A percentile compares a stretch with the other conserved stretches of the same genome.
These are phyloP conservation scores for Boletus speciosus DNA, from an alignment of 768 basidiomycete genomes.

Conservation along the genomic window DNA sequence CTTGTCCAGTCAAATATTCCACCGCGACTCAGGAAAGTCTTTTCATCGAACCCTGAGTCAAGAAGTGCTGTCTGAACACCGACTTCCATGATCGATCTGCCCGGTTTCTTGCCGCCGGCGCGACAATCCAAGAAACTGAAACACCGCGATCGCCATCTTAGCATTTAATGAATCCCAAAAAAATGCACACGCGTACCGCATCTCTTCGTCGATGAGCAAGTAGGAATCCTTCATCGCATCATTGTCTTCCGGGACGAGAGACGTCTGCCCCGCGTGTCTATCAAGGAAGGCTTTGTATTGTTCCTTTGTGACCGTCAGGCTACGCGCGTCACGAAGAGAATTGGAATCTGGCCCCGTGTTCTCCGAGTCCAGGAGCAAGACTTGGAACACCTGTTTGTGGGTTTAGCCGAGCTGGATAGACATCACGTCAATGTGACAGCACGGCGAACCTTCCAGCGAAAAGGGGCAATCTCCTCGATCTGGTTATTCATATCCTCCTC, in stretches of 20 bases:
- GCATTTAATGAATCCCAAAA: neutral
- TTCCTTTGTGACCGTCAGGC: constrained; percentile 28
- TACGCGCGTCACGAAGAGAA: constrained; percentile 27
- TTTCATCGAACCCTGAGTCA: constrained; percentile 13
- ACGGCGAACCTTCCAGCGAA: constrained; percentile 34
- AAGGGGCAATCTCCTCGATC: constrained; percentile 25
- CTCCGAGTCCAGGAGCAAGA: constrained; percentile 28
- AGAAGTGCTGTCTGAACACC: constrained; percentile 17
- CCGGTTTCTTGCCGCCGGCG: constrained; percentile 28
- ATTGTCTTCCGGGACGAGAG: constrained; percentile 37
- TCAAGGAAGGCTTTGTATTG: constrained; percentile 35
- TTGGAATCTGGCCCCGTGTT: constrained; percentile 24
- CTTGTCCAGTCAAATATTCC: constrained; percentile 9
- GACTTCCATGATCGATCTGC: constrained; percentile 12
- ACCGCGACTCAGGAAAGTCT: constrained; percentile 7
- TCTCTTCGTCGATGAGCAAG: constrained; percentile 35
- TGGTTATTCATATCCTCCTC: constrained; percentile 35
- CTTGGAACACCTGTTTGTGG: constrained; percentile 29
- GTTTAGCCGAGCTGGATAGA: neutral
- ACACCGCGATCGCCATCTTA: neutral
- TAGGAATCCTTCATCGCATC: constrained; percentile 39
- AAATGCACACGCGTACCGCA: constrained; percentile 25
- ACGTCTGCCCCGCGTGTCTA: constrained; percentile 24
- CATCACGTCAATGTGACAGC: neutral
- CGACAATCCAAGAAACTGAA: constrained; percentile 32